Evolutionary conservation across 768 basidiomycete genomes (phyloP), one percentile per base, ranked within the genome.

Genomic region (Tricholoma matsutake): DNA sequence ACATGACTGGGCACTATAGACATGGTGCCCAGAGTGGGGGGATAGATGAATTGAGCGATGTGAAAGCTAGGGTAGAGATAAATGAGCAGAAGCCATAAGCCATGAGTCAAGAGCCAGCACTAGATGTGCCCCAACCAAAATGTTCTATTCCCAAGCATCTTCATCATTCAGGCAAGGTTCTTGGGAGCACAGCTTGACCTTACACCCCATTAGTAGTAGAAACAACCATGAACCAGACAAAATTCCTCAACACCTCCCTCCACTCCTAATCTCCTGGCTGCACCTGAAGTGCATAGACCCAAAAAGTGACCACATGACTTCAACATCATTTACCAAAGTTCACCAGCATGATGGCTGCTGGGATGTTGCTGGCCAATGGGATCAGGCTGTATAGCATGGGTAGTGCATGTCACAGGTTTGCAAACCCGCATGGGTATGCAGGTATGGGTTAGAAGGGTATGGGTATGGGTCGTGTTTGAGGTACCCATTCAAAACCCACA

Each of bases 261-360:
- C 77, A 73, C 78, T n/a, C 77, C 76, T 73, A 72, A 72, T 78
- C 75, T 76, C 79, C 73, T 76, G 76, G 77, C 65, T 71, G 72
- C 78, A 71, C 76, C 77, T 71, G 76, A 74, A 77, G 80, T 75
- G 78, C 74, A 72, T 69, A 72, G 67, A 73, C 72, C 69, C 64
- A 65, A 68, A 70, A 69, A 78, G 67, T 60, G 62, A 69, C 67
- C 66, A 65, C 63, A 64, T 60, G 55, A 63, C 49, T 60, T 47
- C 59, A 56, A 57, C 54, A 62, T 67, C 72, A 69, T 79, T 80
- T 83, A 85, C 84, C 84, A 85, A 60, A 84, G 75, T 64, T 85
- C 75, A 45, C 83, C 83, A 62, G 81, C 79, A 39, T 78, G 77
- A 54, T 80, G 79, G 57, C 71, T 69, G 52, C 69, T 70, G 54